Percentiles rank a stretch among this genome's conserved stretches.
phyloP scores from a whole-genome alignment of 345 rosid genomes.

The Euphorbia tirucalli region DNA sequence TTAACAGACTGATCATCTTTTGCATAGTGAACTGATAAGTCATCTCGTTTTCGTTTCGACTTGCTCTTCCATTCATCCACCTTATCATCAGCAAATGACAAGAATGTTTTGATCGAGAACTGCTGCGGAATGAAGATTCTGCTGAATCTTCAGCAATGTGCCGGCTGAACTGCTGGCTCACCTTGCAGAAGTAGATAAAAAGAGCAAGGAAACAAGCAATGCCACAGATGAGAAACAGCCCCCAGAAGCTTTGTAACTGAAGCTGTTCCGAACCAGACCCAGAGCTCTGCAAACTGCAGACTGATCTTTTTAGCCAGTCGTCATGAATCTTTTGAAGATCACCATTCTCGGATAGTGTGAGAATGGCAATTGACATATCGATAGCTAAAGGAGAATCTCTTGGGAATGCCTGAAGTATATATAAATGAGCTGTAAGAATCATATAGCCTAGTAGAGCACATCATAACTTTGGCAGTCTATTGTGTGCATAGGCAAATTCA shows the following conservation, averaged over 20 bases:
- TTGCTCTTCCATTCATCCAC: conserved; percentile 42
- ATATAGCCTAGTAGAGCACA: background rate
- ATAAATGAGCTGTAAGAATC: background rate
- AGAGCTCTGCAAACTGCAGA: conserved; percentile 42
- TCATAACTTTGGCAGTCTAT: no score
- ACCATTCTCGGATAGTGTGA: conserved; percentile 74
- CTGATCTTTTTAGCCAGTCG: conserved; percentile 54
- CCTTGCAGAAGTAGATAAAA: conserved; percentile 48
- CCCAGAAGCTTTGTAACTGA: conserved; percentile 71
- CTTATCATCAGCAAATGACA: conserved; percentile 64
- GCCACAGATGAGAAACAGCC: conserved; percentile 74
- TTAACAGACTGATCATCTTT: conserved; percentile 14
- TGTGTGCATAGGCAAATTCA: no score
- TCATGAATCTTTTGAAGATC: conserved; percentile 73
- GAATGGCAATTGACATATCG: conserved; percentile 89
- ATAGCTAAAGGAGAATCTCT: conserved; percentile 82
- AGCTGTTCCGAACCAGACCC: conserved; percentile 75
- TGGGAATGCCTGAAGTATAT: conserved; percentile 67
- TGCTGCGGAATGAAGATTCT: conserved; percentile 25
- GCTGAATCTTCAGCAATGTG: conserved; percentile 31
- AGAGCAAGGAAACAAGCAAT: conserved; percentile 59
- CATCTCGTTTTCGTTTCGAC: conserved; percentile 64
- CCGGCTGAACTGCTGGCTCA: conserved; percentile 46
- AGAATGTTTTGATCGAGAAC: conserved; percentile 53
- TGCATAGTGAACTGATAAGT: conserved; percentile 17